Percentiles rank a stretch among this genome's conserved stretches.
Conservation (phyloP, 2,329 filamentous ascomycete species). For the Penicillium sp. region DNA sequence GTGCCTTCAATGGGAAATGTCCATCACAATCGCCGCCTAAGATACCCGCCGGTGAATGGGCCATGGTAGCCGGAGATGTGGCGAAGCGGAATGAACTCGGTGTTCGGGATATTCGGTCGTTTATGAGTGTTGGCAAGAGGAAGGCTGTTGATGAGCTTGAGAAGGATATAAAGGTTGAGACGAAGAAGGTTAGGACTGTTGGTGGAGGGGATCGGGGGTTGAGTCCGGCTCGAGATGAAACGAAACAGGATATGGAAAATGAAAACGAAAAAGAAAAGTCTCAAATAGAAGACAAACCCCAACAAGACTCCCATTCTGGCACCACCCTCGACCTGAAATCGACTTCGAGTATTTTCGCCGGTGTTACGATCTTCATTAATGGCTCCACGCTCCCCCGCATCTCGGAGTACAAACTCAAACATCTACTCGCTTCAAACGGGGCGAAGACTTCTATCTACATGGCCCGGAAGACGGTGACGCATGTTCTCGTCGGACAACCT, state of each 20-base stretch:
- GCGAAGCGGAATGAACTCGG: conserved; percentile 27
- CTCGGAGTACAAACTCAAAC: conserved; percentile 83
- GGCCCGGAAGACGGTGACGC: conserved; percentile 72
- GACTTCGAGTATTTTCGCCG: conserved; percentile 61
- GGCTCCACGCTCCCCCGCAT: conserved; percentile 77
- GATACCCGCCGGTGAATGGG: conserved; percentile 49
- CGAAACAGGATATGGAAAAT: conserved; percentile 6
- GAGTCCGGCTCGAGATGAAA: not conserved
- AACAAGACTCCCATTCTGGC: not conserved
- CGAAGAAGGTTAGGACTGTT: conserved; percentile 1
- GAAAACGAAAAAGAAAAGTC: not conserved
- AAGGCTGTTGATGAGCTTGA: conserved; percentile 34
- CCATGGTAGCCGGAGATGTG: conserved; percentile 39
- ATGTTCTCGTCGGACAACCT: conserved; percentile 73
- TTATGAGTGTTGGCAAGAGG: conserved; percentile 49
- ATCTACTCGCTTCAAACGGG: conserved; percentile 71
- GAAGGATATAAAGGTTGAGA: conserved; percentile 13
- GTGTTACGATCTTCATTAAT: conserved; percentile 78
- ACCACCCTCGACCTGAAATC: conserved; percentile 9
- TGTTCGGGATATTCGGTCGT: conserved; percentile 44
- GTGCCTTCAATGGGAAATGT: conserved; percentile 18
- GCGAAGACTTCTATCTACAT: conserved; percentile 69
- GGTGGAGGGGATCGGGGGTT: not conserved
- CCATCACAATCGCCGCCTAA: not conserved
- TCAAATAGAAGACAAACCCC: not conserved